Evolutionary conservation across 495 filamentous ascomycete species (phyloP), one percentile per base, ranked within the genome.

Genomic region (Lepraria neglecta): DNA sequence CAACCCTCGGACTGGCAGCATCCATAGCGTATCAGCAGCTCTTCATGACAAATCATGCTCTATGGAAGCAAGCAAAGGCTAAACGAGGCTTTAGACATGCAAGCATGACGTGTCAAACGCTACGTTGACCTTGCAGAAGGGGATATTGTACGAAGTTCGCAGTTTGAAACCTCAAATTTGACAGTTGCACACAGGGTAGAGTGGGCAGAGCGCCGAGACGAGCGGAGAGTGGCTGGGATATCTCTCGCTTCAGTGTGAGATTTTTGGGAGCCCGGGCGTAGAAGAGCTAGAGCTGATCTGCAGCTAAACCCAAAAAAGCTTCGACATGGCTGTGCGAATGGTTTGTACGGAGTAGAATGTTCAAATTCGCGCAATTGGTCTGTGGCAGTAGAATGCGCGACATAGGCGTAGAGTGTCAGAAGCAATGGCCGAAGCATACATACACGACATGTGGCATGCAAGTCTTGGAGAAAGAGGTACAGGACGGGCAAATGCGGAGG

Each of bases 1-100:
- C 68, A 68, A 63, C 65, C 68, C 58, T 35, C 17, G 35, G 24
- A 43, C 38, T 15, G 17, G 51, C 28, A 38, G 9, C 12, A 38
- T 54, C n/a, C 51, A 54, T 21, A 35, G 31, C 3, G 24, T 60
- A 33, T 68, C 47, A 68, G 62, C 55, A 53, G 31, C 35, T 48
- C 21, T n/a, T 48, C 51, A 48, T 56, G 24, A 56, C 42, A n/a
- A 12, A 14, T 35, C 7, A 19, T 19, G 6, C 2, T 48, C n/a
- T 5, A 24, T 46, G 17, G 17, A 24, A 43, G 28, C 30, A 31
- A 44, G 19, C 9, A 6, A 42, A 42, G 48, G n/a, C 51, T 35
- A 54, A 21, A 33, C 51, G 12, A 54, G 51, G 51, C 51, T 54
- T 54, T 11, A 14, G n/a, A 38, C 51, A 12, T 38, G 51, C 6